phyloP scores from a whole-genome alignment of 202 grass and related monocot species.

The Zizania palustris region DNA sequence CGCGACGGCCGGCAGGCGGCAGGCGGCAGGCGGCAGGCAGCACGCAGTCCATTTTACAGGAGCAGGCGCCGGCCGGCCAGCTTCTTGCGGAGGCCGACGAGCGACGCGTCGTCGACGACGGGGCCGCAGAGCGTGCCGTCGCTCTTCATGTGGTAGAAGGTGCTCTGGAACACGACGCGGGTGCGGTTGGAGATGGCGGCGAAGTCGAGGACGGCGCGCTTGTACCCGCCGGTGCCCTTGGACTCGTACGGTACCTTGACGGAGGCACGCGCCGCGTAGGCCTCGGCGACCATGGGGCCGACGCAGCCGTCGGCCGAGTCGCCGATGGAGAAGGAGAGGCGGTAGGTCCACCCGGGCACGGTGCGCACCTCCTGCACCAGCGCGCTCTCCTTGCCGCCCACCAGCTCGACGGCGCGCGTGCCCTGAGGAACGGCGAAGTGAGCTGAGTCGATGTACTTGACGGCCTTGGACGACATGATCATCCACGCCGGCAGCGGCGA shows the following conservation, averaged over 20 bases:
- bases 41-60: slow-evolving; percentile 18
- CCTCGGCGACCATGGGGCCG: slow-evolving; percentile 74
- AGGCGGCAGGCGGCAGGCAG: no score
- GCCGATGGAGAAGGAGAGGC: slow-evolving; percentile 70
- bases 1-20: no score
- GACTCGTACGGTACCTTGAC: slow-evolving; percentile 77
- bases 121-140: slow-evolving; percentile 89
- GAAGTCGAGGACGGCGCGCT: slow-evolving; percentile 74
- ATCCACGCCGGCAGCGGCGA: slow-evolving; percentile 86
- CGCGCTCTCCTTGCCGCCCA: slow-evolving; percentile 83
- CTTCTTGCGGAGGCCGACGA: slow-evolving; percentile 59
- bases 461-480: slow-evolving; percentile 88
- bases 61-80: slow-evolving; percentile 37
- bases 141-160: slow-evolving; percentile 70
- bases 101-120: slow-evolving; percentile 67
- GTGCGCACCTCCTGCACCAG: slow-evolving; percentile 82
- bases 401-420: slow-evolving; percentile 75
- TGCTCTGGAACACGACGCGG: slow-evolving; percentile 74
- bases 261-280: slow-evolving; percentile 53
- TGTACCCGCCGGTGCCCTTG: slow-evolving; percentile 67
- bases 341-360: slow-evolving; percentile 58
- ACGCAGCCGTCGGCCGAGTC: slow-evolving; percentile 66
- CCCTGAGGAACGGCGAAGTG: slow-evolving; percentile 86
- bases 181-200: slow-evolving; percentile 53
- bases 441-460: slow-evolving; percentile 83